These are phyloP conservation scores for Periconia macrospinosa DNA, from an alignment of 2,329 filamentous ascomycete genomes.

Conservation along the genomic window DNA sequence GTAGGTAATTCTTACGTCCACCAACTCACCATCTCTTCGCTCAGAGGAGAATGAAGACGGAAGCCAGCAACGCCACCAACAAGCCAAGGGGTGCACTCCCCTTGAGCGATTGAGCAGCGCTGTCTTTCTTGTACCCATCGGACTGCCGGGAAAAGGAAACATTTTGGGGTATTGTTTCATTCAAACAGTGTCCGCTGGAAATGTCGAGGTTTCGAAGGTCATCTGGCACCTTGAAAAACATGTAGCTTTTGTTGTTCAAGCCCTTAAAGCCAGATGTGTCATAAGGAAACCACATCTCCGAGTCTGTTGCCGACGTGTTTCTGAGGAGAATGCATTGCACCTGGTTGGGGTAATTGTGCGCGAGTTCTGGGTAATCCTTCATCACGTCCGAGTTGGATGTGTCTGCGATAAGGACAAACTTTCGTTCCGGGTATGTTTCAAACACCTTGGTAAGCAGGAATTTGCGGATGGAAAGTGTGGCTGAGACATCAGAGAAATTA, in stretches of 20 bases:
- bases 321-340: conserved; percentile 78
- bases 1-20: background rate
- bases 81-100: conserved; percentile 36
- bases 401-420: conserved; percentile 76
- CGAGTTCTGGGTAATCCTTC: conserved; percentile 64
- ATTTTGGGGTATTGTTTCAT: conserved; percentile 66
- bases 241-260: conserved; percentile 68
- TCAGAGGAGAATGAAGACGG: conserved; percentile 29
- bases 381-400: conserved; percentile 78
- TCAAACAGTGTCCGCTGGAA: conserved; percentile 68
- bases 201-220: conserved; percentile 70
- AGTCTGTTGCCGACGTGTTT: conserved; percentile 72
- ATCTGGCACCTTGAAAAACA: conserved; percentile 77
- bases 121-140: conserved; percentile 41
- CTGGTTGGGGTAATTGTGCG: conserved; percentile 66
- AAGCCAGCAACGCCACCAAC: conserved; percentile 35
- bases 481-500: conserved; percentile 76
- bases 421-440: conserved; percentile 72
- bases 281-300: conserved; percentile 70
- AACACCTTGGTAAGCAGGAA: conserved; percentile 73
- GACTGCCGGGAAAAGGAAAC: conserved; percentile 62
- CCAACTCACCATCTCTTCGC: background rate
- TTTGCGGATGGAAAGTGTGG: conserved; percentile 70
- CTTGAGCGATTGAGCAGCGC: conserved; percentile 25
- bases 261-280: conserved; percentile 71